Conservation (phyloP, 306 rosid genomes). For the Oxytropis ochrocephala region DNA sequence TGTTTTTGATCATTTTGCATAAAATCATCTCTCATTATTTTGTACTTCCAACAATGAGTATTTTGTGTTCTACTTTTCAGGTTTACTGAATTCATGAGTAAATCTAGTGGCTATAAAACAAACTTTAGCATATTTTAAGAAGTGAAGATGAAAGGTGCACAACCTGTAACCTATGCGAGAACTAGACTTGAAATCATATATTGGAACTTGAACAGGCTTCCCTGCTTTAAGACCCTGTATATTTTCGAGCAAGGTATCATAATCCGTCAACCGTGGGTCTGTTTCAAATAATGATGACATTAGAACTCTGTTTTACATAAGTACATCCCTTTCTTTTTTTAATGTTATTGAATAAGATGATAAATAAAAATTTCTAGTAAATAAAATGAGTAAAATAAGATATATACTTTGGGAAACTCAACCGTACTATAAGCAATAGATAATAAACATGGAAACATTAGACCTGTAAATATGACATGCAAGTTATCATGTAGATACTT, state of each 20-base stretch:
- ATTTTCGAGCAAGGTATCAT: constrained; percentile 81
- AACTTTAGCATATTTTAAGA: neutral
- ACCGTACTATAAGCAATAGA: neutral
- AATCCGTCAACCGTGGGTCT: constrained; percentile 98
- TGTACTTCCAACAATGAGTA: neutral
- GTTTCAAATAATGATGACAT: constrained; percentile 37
- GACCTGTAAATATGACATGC: neutral
- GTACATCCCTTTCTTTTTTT: constrained; percentile 25
- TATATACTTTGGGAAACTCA: neutral
- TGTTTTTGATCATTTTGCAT: neutral
- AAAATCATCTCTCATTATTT: neutral
- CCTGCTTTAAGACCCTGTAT: constrained; percentile 81
- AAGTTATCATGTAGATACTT: neutral
- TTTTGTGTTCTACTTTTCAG: neutral
- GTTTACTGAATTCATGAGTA: constrained; percentile 18
- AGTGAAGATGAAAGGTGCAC: constrained; percentile 17
- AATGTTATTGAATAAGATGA: constrained; percentile 7
- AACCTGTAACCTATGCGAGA: constrained; percentile 87
- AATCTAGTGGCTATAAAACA: constrained; percentile 13
- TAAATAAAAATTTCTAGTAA: neutral
- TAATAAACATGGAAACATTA: neutral
- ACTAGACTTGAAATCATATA: constrained; percentile 96
- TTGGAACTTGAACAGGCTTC: constrained; percentile 77
- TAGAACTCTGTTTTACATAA: constrained; percentile 22
- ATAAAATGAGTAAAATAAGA: neutral